Conservation (phyloP, 1,139 yeast genomes). For the Blastobotrys serpentis region DNA sequence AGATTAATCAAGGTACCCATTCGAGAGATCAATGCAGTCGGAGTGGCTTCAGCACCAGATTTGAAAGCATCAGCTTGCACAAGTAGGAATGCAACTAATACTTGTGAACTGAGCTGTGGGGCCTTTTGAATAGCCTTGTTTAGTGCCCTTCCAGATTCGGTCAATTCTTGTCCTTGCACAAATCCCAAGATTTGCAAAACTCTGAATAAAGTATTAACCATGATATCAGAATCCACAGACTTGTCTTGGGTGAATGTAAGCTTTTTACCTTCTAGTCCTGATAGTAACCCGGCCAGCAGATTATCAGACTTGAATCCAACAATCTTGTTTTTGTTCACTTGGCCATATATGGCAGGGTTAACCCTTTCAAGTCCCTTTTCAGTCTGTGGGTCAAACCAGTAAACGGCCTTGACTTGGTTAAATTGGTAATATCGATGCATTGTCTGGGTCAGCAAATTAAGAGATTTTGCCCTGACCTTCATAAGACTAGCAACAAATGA, state of each 20-base stretch:
- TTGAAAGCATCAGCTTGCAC: slow-evolving; percentile 27
- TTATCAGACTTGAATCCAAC: not conserved
- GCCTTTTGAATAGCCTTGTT: slow-evolving; percentile 36
- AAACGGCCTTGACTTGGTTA: slow-evolving; percentile 49
- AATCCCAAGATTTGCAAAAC: slow-evolving; percentile 57
- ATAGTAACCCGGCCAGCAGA: not conserved
- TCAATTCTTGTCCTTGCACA: slow-evolving; percentile 47
- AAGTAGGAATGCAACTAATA: slow-evolving; percentile 33
- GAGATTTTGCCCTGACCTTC: slow-evolving; percentile 55
- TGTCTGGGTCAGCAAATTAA: slow-evolving; percentile 68
- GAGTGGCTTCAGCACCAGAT: slow-evolving; percentile 33
- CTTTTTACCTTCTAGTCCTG: not conserved
- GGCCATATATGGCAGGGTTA: slow-evolving; percentile 26
- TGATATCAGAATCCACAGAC: slow-evolving; percentile 12
- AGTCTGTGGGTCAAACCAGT: slow-evolving; percentile 53
- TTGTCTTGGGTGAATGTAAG: not conserved
- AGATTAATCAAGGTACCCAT: slow-evolving; percentile 56
- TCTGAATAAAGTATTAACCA: slow-evolving; percentile 54
- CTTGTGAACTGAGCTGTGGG: slow-evolving; percentile 33
- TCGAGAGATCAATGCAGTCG: slow-evolving; percentile 55
- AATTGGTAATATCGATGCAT: slow-evolving; percentile 85
- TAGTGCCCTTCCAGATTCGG: slow-evolving; percentile 59
- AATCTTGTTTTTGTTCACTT: slow-evolving; percentile 14
- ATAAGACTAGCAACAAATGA: slow-evolving; percentile 51
- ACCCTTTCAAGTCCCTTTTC: slow-evolving; percentile 23